A percentile compares a stretch with the other conserved stretches of the same genome.
Evolutionary conservation across 1,284 basidiomycete species (phyloP).

Genomic region (Ganoderma sinense): DNA sequence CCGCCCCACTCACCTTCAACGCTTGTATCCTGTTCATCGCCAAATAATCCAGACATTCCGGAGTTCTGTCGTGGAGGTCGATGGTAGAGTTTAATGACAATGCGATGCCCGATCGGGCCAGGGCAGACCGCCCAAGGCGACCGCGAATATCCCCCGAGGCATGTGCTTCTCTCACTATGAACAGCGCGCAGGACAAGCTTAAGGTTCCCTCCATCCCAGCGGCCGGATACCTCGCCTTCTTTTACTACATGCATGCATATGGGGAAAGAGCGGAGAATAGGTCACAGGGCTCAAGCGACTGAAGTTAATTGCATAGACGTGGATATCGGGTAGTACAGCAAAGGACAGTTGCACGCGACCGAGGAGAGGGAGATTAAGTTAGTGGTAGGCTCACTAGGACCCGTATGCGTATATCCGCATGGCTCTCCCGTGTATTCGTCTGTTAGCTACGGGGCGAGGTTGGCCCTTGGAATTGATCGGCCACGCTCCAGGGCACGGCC

Average conservation of each 20-base stretch:
- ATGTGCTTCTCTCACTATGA: not conserved
- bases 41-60: not conserved
- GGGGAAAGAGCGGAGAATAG: not conserved
- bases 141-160: slow-evolving; percentile 1
- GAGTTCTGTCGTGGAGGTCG: not conserved
- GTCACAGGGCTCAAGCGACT: not conserved
- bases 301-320: not conserved
- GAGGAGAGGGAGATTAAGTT: not conserved
- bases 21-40: not conserved
- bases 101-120: not conserved
- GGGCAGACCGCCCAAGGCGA: not conserved
- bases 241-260: not conserved
- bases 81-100: not conserved
- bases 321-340: not conserved
- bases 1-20: not conserved
- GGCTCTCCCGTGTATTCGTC: not conserved
- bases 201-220: not conserved
- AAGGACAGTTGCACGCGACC: not conserved
- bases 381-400: not conserved
- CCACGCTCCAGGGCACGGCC: not conserved
- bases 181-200: not conserved
- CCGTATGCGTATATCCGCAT: not conserved
- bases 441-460: not conserved
- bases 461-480: not conserved
- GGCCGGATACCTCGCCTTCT: not conserved